These are phyloP conservation scores for Leucaena leucocephala DNA, from an alignment of 306 rosid species.

Conservation along the genomic window DNA sequence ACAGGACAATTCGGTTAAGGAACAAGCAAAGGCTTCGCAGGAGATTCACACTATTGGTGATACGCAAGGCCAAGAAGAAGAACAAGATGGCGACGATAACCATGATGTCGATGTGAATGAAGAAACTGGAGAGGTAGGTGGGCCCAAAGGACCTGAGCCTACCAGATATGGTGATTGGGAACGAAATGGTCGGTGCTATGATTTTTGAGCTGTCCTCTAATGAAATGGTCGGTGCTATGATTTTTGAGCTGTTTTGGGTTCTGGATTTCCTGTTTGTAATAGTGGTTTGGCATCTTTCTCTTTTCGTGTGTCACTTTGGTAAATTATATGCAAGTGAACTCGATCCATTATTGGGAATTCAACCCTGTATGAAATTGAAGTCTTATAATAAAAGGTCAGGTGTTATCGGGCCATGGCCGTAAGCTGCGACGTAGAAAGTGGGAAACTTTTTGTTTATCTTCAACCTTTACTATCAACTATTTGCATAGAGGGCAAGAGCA, in stretches of 20 bases:
- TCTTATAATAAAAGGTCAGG: background rate
- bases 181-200: constrained; percentile 86
- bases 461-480: too few species aligned
- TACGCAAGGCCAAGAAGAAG: constrained; percentile 26
- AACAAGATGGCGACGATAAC: constrained; percentile 12
- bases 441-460: too few species aligned
- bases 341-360: background rate
- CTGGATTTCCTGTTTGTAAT: background rate
- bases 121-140: constrained; percentile 76
- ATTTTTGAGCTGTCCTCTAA: constrained; percentile 52
- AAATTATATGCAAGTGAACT: background rate
- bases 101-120: constrained; percentile 39
- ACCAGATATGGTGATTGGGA: constrained; percentile 98
- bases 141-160: constrained; percentile 96
- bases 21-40: constrained; percentile 18
- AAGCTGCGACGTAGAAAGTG: too few species aligned
- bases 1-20: constrained; percentile 15
- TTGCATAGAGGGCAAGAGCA: too few species aligned
- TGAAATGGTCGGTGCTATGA: background rate
- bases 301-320: background rate
- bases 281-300: background rate
- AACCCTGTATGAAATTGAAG: background rate
- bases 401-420: background rate
- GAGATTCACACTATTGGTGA: constrained; percentile 22
- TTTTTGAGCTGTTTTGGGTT: background rate